Percentiles rank a stretch among this genome's conserved stretches.
Evolutionary conservation across 2,329 filamentous ascomycete genomes (phyloP).

Genomic region (Cercospora sp.): DNA sequence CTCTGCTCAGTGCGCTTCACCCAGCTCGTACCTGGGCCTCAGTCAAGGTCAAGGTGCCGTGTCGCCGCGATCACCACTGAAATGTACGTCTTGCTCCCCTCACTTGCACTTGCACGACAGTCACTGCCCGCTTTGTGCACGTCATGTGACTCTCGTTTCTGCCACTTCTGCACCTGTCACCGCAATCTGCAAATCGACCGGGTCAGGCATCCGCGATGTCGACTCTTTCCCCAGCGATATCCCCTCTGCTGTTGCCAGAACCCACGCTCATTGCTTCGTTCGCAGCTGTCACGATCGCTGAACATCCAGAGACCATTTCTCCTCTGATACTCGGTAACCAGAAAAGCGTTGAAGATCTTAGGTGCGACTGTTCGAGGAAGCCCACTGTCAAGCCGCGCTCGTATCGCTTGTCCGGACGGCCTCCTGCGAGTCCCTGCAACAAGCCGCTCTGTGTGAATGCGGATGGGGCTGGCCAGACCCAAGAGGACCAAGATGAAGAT

Average conservation of each 20-base stretch:
- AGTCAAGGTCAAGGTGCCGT: constrained; percentile 20
- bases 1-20: constrained; percentile 32
- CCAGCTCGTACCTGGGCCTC: constrained; percentile 34
- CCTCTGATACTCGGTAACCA: constrained; percentile 49
- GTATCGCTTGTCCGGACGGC: constrained; percentile 46
- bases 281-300: constrained; percentile 50
- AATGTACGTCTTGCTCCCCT: constrained; percentile 32
- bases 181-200: neutral
- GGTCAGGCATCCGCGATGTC: neutral
- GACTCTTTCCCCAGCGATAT: constrained; percentile 4
- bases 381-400: constrained; percentile 43
- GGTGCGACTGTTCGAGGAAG: constrained; percentile 41
- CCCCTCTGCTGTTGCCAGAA: constrained; percentile 2
- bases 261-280: constrained; percentile 22
- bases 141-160: constrained; percentile 4
- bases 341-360: constrained; percentile 48
- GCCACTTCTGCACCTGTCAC: neutral
- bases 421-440: constrained; percentile 33
- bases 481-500: constrained; percentile 19
- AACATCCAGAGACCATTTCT: constrained; percentile 49
- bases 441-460: constrained; percentile 24
- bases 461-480: constrained; percentile 15
- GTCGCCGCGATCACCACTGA: constrained; percentile 31
- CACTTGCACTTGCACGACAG: constrained; percentile 9
- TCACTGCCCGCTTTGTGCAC: neutral